These are phyloP conservation scores for Parastagonospora avenae DNA, from an alignment of 2,329 filamentous ascomycete species.

Conservation along the genomic window DNA sequence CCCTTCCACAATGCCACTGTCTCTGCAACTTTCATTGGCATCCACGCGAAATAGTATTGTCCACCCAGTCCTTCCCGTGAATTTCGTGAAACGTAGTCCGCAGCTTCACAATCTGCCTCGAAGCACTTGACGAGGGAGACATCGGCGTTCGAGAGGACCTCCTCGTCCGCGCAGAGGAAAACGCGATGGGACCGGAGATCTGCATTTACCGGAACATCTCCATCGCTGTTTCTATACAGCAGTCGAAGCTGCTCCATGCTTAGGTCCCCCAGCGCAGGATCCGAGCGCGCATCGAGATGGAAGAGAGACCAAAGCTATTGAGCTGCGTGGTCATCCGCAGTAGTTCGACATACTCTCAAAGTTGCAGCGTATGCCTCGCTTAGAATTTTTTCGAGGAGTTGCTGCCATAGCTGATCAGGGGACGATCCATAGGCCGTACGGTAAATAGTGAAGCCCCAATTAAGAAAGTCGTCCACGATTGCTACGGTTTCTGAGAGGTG, in stretches of 20 bases:
- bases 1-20: constrained; percentile 5
- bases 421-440: constrained; percentile 14
- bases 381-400: constrained; percentile 14
- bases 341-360: too few species aligned
- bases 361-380: constrained; percentile 1
- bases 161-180: constrained; percentile 14
- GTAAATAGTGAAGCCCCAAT: constrained; percentile 24
- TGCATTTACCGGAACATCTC: constrained; percentile 13
- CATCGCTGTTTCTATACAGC: constrained; percentile 13
- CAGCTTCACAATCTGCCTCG: constrained; percentile 10
- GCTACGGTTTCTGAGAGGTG: too few species aligned
- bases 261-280: constrained; percentile 11
- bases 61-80: constrained; percentile 3
- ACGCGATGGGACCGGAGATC: constrained; percentile 6
- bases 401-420: constrained; percentile 18
- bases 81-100: constrained; percentile 6
- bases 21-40: constrained; percentile 4
- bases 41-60: constrained; percentile 14
- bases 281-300: constrained; percentile 17
- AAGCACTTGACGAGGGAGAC: constrained; percentile 11
- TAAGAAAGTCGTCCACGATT: too few species aligned
- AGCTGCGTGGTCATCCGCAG: constrained; percentile 7
- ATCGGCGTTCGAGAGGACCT: constrained; percentile 6
- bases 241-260: constrained; percentile 15
- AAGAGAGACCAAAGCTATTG: constrained; percentile 16